Conservation (phyloP, 805 yeast species). For the Yarrowia sp. region DNA sequence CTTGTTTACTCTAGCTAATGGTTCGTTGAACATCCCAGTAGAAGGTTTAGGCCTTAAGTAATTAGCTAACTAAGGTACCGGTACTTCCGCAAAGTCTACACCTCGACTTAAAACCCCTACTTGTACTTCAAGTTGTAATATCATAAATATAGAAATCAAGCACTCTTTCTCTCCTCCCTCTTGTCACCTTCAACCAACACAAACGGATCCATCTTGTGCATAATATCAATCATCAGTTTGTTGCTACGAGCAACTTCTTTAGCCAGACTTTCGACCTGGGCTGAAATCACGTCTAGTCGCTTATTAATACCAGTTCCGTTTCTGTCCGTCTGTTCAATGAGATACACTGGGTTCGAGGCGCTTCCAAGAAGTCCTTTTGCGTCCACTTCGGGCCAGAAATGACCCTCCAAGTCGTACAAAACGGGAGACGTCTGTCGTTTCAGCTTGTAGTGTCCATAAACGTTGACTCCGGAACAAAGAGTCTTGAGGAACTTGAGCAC, state of each 20-base stretch:
- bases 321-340: slow-evolving; percentile 12
- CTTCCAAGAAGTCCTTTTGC: slow-evolving; percentile 9
- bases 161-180: neutral
- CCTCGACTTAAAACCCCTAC: too few relatives aligned
- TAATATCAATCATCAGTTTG: slow-evolving; percentile 7
- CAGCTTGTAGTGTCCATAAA: slow-evolving; percentile 8
- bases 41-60: too few relatives aligned
- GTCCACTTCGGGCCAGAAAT: slow-evolving; percentile 10
- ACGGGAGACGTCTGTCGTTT: slow-evolving; percentile 2
- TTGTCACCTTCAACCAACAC: neutral
- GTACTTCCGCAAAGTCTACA: too few relatives aligned
- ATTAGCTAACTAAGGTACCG: too few relatives aligned
- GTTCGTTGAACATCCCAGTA: too few relatives aligned
- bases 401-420: slow-evolving; percentile 8
- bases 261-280: slow-evolving; percentile 9
- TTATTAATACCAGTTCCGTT: neutral
- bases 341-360: slow-evolving; percentile 1
- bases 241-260: slow-evolving; percentile 12
- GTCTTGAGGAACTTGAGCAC: neutral
- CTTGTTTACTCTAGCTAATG: too few relatives aligned
- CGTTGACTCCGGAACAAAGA: neutral
- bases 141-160: too few relatives aligned
- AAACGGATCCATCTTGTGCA: slow-evolving; percentile 16
- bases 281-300: slow-evolving; percentile 6
- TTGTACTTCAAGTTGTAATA: too few relatives aligned